Conservation (phyloP, 1,139 yeast species). For the Saccharomyces hybrid region DNA sequence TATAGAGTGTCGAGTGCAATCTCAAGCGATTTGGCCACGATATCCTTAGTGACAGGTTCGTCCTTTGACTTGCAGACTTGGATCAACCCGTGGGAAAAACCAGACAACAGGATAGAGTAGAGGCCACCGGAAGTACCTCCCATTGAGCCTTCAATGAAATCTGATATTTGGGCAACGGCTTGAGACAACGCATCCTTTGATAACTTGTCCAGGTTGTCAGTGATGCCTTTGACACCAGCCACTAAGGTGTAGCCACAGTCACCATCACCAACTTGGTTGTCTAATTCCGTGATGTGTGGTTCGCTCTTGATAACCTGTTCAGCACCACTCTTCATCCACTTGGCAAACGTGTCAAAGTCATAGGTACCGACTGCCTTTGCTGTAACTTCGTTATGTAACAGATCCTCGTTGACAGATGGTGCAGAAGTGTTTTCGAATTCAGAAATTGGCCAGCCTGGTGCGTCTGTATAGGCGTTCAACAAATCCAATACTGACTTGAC, state of each 20-base stretch:
- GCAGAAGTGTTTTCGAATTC: slow-evolving; percentile 19
- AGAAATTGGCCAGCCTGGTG: slow-evolving; percentile 67
- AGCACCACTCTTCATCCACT: slow-evolving; percentile 41
- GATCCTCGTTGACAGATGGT: slow-evolving; percentile 33
- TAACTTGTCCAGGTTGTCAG: slow-evolving; percentile 42
- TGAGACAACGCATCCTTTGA: slow-evolving; percentile 45
- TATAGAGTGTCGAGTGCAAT: slow-evolving; percentile 53
- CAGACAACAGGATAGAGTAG: slow-evolving; percentile 73
- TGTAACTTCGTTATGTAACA: slow-evolving; percentile 33
- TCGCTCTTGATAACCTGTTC: slow-evolving; percentile 46
- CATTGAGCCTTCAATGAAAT: slow-evolving; percentile 79
- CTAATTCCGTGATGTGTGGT: slow-evolving; percentile 76
- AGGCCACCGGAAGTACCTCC: slow-evolving; percentile 97
- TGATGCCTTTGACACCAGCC: slow-evolving; percentile 69
- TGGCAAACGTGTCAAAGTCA: slow-evolving; percentile 34
- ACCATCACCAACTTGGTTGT: slow-evolving; percentile 91
- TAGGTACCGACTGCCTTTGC: slow-evolving; percentile 36
- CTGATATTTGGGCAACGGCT: slow-evolving; percentile 56
- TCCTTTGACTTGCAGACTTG: slow-evolving; percentile 26
- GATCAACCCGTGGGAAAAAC: slow-evolving; percentile 47
- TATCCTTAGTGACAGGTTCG: slow-evolving; percentile 30
- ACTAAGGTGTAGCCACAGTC: slow-evolving; percentile 92
- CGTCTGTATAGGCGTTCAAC: slow-evolving; percentile 63
- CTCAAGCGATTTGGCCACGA: slow-evolving; percentile 39
- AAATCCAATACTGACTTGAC: slow-evolving; percentile 40